Conservation (phyloP, 2,329 filamentous ascomycete genomes). For the Colletotrichum orchidophilum region DNA sequence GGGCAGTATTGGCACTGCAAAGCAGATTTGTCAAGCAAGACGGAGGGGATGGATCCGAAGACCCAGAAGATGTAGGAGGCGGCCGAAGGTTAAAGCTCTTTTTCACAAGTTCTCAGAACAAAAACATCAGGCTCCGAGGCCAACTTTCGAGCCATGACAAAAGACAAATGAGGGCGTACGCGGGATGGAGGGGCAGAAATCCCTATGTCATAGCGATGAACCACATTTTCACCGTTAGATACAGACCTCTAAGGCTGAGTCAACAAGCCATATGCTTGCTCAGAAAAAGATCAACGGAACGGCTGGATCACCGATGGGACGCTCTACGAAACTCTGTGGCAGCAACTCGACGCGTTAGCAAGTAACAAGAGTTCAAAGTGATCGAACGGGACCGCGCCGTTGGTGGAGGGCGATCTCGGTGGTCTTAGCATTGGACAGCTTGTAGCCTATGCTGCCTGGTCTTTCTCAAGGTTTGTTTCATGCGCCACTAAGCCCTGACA, state of each 20-base stretch:
- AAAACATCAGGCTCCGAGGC: conserved; percentile 5
- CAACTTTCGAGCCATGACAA: background rate
- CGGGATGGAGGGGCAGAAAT: background rate
- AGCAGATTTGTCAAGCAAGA: background rate
- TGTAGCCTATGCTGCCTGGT: conserved; percentile 10
- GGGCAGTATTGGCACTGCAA: background rate
- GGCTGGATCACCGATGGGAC: conserved; percentile 31
- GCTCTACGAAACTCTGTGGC: conserved; percentile 21
- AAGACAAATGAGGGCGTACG: background rate
- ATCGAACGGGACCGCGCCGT: background rate
- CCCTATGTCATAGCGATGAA: conserved; percentile 30
- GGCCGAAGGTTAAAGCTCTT: conserved; percentile 15
- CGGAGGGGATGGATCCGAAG: background rate
- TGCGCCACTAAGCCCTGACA: conserved; percentile 17
- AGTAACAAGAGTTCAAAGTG: background rate
- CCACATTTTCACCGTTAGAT: conserved; percentile 2
- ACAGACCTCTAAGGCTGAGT: background rate
- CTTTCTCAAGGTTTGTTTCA: conserved; percentile 33
- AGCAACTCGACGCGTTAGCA: background rate
- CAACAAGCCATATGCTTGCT: conserved; percentile 17
- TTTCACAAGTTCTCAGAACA: conserved; percentile 14
- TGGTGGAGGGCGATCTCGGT: background rate
- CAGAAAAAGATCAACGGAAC: background rate
- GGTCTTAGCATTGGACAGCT: conserved; percentile 3
- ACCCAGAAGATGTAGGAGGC: too few species aligned